A percentile compares a stretch with the other conserved stretches of the same genome.
phyloP scores from a whole-genome alignment of 768 basidiomycete species.

The Mycena floridula region DNA sequence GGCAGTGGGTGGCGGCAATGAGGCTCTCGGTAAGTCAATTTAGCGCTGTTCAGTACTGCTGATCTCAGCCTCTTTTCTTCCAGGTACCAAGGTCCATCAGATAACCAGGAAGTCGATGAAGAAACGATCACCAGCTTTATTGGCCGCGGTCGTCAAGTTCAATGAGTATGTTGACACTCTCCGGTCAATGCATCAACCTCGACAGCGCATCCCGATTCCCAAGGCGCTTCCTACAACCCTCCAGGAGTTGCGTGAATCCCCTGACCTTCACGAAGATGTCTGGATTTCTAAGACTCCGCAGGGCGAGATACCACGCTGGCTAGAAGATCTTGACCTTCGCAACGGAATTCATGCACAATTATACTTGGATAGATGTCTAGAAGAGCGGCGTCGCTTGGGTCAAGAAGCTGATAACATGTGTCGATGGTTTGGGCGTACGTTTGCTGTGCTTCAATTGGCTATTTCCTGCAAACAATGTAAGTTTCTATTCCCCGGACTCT shows the following conservation, averaged over 20 bases:
- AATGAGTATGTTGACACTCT: slow-evolving; percentile 21
- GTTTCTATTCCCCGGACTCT: too few species aligned
- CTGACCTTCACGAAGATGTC: slow-evolving; percentile 28
- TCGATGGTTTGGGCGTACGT: slow-evolving; percentile 25
- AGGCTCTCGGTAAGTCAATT: slow-evolving; percentile 24
- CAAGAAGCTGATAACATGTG: slow-evolving; percentile 27
- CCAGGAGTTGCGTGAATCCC: slow-evolving; percentile 13
- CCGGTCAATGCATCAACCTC: slow-evolving; percentile 11
- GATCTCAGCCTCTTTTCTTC: too few species aligned
- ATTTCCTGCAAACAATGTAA: not conserved
- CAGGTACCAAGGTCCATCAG: slow-evolving; percentile 25
- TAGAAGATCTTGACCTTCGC: slow-evolving; percentile 22
- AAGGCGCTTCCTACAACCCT: slow-evolving; percentile 24
- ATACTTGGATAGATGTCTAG: slow-evolving; percentile 17
- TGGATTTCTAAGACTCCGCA: slow-evolving; percentile 20
- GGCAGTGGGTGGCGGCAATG: slow-evolving; percentile 22
- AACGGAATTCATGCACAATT: slow-evolving; percentile 18
- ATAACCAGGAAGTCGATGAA: slow-evolving; percentile 19
- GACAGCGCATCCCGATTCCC: slow-evolving; percentile 24
- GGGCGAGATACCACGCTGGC: slow-evolving; percentile 20
- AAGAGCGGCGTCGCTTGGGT: slow-evolving; percentile 20
- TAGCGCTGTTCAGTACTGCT: not conserved
- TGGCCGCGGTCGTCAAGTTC: slow-evolving; percentile 18
- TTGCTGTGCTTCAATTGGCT: slow-evolving; percentile 13
- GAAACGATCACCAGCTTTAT: slow-evolving; percentile 18